Evolutionary conservation across 2,329 filamentous ascomycete species (phyloP).

Genomic region (Botrytis cinerea): DNA sequence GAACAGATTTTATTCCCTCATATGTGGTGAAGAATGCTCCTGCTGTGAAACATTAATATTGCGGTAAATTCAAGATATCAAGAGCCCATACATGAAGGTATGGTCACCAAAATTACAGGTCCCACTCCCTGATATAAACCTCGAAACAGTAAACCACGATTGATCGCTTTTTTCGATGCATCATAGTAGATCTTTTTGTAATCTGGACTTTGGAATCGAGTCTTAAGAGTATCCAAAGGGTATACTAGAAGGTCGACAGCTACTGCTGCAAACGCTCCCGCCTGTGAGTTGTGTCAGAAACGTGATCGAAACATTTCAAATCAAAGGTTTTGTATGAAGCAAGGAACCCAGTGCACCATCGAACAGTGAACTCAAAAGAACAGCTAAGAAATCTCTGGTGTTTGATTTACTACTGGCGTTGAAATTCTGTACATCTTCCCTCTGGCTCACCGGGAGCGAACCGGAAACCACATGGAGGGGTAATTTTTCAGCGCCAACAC

Average conservation of each 20-base stretch:
- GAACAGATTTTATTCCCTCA: conserved; percentile 69
- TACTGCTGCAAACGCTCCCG: conserved; percentile 82
- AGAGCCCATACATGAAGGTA: conserved; percentile 69
- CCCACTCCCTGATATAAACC: conserved; percentile 84
- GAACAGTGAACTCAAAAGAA: neutral
- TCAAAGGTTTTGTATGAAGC: neutral
- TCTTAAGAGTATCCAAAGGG: conserved; percentile 88
- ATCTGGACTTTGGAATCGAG: conserved; percentile 76
- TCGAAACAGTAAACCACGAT: conserved; percentile 59
- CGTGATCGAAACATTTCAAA: neutral
- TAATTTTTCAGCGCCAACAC: neutral
- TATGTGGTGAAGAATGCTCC: conserved; percentile 91
- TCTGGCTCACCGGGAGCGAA: neutral
- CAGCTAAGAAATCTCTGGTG: neutral
- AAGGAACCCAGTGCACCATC: neutral
- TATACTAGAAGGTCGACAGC: conserved; percentile 77
- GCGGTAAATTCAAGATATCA: neutral
- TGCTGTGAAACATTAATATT: conserved; percentile 50
- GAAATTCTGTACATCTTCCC: neutral
- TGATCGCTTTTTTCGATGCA: conserved; percentile 55
- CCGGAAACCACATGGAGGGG: neutral
- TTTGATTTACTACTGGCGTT: neutral
- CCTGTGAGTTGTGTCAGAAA: conserved; percentile 50
- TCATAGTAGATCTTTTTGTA: conserved; percentile 68
- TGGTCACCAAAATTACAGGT: conserved; percentile 73